Conservation (phyloP, 2,329 filamentous ascomycete species). For the Lasiodiplodia theobromae region DNA sequence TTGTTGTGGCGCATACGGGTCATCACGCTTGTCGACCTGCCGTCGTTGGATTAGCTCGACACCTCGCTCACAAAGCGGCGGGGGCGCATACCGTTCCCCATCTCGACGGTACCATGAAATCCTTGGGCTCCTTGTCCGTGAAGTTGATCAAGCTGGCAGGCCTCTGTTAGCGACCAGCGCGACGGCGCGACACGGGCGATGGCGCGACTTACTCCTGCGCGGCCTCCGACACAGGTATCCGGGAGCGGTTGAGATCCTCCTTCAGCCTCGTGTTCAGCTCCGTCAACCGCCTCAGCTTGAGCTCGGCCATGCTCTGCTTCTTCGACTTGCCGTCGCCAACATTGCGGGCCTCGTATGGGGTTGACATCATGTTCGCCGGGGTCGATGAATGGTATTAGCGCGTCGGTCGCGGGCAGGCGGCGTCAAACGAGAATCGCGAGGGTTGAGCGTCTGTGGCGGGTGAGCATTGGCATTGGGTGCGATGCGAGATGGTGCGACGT, state of each 20-base stretch:
- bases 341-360: slow-evolving; percentile 70
- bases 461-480: slow-evolving; percentile 27
- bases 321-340: slow-evolving; percentile 80
- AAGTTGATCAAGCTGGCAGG: slow-evolving; percentile 89
- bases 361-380: slow-evolving; percentile 58
- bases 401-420: slow-evolving; percentile 18
- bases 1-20: slow-evolving; percentile 97
- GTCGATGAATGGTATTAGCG: slow-evolving; percentile 21
- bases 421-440: slow-evolving; percentile 25
- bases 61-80: slow-evolving; percentile 25
- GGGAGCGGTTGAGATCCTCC: slow-evolving; percentile 93
- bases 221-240: slow-evolving; percentile 95
- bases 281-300: slow-evolving; percentile 94
- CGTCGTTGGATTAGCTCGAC: slow-evolving; percentile 32
- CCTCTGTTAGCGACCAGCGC: slow-evolving; percentile 5
- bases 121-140: slow-evolving; percentile 91
- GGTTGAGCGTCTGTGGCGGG: slow-evolving; percentile 24
- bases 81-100: slow-evolving; percentile 75
- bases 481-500: slow-evolving; percentile 30
- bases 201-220: slow-evolving; percentile 61
- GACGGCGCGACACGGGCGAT: background rate
- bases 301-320: slow-evolving; percentile 98
- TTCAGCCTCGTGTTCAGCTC: slow-evolving; percentile 96
- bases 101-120: slow-evolving; percentile 98
- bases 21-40: slow-evolving; percentile 89